Evolutionary conservation across 1,284 basidiomycete genomes (phyloP).

Genomic region (Pseudozyma sp.): DNA sequence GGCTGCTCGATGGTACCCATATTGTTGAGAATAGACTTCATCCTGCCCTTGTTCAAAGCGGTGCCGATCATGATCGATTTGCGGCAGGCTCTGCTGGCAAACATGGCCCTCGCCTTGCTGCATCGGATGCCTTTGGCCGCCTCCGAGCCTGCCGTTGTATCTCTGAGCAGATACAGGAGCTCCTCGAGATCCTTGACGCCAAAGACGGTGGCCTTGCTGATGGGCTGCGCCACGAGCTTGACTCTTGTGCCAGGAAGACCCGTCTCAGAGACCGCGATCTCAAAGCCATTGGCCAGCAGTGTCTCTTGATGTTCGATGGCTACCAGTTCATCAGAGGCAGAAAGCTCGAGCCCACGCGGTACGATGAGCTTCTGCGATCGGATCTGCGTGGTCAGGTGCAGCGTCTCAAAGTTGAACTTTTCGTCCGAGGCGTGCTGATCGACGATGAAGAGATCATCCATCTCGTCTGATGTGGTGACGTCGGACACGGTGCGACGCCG

Average conservation of each 20-base stretch:
- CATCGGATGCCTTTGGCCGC: constrained; percentile 80
- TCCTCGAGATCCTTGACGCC: constrained; percentile 89
- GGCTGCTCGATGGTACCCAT: constrained; percentile 97
- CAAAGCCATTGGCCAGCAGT: constrained; percentile 88
- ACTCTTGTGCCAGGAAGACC: constrained; percentile 74
- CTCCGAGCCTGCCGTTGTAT: constrained; percentile 75
- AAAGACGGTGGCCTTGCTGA: constrained; percentile 89
- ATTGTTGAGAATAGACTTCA: constrained; percentile 83
- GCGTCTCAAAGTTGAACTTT: constrained; percentile 96
- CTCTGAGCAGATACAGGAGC: constrained; percentile 84
- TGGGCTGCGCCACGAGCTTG: constrained; percentile 83
- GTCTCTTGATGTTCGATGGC: constrained; percentile 87
- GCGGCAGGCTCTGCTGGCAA: constrained; percentile 93
- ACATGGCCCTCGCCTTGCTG: constrained; percentile 93
- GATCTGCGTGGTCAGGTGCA: constrained; percentile 88
- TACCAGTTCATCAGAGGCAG: constrained; percentile 88
- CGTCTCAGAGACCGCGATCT: constrained; percentile 73
- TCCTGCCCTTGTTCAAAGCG: constrained; percentile 80
- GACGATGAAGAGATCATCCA: constrained; percentile 81
- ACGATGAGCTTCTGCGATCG: constrained; percentile 84
- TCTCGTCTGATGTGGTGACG: constrained; percentile 11
- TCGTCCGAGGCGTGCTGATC: constrained; percentile 84
- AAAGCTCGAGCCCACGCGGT: constrained; percentile 83
- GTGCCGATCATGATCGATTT: constrained; percentile 97
- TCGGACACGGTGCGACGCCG: constrained; percentile 71